phyloP scores from a whole-genome alignment of 805 yeast species.

The Aciculoconidium aculeatum region DNA sequence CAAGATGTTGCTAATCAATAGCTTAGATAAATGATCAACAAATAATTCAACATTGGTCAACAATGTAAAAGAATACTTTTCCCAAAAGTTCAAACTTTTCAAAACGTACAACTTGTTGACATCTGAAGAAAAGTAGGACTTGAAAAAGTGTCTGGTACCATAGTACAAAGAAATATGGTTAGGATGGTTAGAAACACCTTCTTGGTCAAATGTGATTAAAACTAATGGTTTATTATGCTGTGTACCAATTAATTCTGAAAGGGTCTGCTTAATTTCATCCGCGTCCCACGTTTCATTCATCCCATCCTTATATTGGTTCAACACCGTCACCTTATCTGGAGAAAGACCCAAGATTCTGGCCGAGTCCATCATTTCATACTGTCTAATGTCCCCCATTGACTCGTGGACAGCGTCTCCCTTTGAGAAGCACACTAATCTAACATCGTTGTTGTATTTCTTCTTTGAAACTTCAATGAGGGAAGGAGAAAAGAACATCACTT shows the following conservation, averaged over 20 bases:
- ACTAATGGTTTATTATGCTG: constrained; percentile 21
- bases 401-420: constrained; percentile 62
- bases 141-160: constrained; percentile 38
- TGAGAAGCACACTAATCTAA: constrained; percentile 66
- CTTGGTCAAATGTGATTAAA: constrained; percentile 72
- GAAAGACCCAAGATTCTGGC: constrained; percentile 49
- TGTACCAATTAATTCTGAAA: constrained; percentile 24
- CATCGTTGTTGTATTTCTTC: constrained; percentile 41
- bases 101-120: constrained; percentile 21
- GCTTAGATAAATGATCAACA: constrained; percentile 30
- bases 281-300: constrained; percentile 63
- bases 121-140: constrained; percentile 7
- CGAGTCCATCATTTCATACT: constrained; percentile 52
- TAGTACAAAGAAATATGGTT: constrained; percentile 67
- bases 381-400: constrained; percentile 63
- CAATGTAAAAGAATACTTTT: constrained; percentile 46
- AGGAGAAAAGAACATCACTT: constrained; percentile 95
- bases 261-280: constrained; percentile 30
- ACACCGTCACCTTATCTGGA: constrained; percentile 35
- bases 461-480: constrained; percentile 49
- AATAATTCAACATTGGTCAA: constrained; percentile 37
- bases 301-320: constrained; percentile 53
- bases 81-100: constrained; percentile 32
- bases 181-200: constrained; percentile 83
- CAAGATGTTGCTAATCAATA: constrained; percentile 24